A percentile compares a stretch with the other conserved stretches of the same genome.
phyloP scores from a whole-genome alignment of 169 alveolate genomes.

The Plasmodium inui region DNA sequence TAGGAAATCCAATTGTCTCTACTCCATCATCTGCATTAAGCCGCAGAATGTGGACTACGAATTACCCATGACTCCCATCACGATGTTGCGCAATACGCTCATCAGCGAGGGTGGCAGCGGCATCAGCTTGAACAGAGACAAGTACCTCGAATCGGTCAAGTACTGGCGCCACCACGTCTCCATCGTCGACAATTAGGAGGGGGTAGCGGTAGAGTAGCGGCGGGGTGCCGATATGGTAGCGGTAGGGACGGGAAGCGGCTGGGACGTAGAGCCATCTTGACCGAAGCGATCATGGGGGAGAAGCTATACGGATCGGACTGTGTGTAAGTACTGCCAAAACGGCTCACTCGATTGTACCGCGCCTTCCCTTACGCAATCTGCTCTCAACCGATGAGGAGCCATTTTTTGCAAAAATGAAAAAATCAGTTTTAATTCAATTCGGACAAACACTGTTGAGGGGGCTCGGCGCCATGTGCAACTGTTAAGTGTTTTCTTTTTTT shows the following conservation, averaged over 20 bases:
- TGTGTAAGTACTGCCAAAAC: neutral
- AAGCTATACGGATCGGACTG: neutral
- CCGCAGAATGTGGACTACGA: conserved; percentile 88
- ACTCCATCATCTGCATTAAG: conserved; percentile 80
- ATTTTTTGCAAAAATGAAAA: too few species aligned
- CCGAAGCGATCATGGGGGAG: neutral
- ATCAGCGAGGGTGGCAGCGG: conserved; percentile 99
- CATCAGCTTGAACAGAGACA: conserved; percentile 93
- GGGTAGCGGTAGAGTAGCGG: too few species aligned
- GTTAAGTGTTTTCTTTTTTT: neutral
- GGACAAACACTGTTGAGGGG: neutral
- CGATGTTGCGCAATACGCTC: conserved; percentile 96
- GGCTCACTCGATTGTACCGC: neutral
- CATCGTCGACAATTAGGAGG: conserved; percentile 75
- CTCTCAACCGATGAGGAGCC: neutral
- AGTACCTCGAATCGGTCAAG: conserved; percentile 93
- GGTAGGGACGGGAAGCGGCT: too few species aligned
- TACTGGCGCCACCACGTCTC: conserved; percentile 96
- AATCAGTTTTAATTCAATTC: neutral
- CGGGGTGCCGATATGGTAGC: too few species aligned
- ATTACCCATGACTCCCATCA: conserved; percentile 98
- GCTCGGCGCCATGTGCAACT: neutral
- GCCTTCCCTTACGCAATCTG: neutral
- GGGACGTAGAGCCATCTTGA: too few species aligned
- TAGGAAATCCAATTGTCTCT: conserved; percentile 64